Conservation (phyloP, 257 asterid species). For the Voacanga thouarsii region DNA sequence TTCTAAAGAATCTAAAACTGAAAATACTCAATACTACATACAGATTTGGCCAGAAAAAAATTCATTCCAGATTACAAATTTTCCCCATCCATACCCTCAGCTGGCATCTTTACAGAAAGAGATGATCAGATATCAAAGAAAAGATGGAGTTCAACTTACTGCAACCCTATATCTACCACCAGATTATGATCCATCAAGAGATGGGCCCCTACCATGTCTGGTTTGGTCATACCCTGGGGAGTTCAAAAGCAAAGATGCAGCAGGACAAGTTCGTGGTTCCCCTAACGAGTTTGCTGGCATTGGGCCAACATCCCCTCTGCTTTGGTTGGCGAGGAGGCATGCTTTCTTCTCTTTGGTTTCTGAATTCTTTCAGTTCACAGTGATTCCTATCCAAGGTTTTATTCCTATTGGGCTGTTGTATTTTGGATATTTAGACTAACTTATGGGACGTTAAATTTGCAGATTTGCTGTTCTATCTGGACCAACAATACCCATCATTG, state of each 20-base stretch:
- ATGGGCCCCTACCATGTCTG: conserved; percentile 98
- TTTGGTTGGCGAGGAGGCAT: conserved; percentile 94
- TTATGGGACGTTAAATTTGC: conserved; percentile 26
- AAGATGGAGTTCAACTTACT: conserved; percentile 97
- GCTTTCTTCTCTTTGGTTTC: conserved; percentile 27
- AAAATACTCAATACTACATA: conserved; percentile 81
- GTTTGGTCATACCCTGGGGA: conserved; percentile 99
- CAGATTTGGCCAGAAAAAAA: conserved; percentile 86
- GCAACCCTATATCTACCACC: conserved; percentile 96
- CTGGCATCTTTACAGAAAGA: conserved; percentile 82
- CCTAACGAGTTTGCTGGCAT: conserved; percentile 98
- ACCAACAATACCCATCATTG: conserved; percentile 96
- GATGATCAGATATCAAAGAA: conserved; percentile 89
- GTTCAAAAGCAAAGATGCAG: conserved; percentile 96
- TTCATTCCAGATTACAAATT: conserved; percentile 78
- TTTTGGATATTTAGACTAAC: conserved; percentile 8
- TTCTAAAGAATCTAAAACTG: conserved; percentile 94
- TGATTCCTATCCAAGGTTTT: background rate
- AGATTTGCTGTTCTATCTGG: conserved; percentile 93
- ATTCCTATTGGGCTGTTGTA: background rate
- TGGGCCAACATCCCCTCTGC: conserved; percentile 89
- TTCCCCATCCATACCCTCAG: conserved; percentile 98
- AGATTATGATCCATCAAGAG: conserved; percentile 74
- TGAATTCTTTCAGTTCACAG: conserved; percentile 12
- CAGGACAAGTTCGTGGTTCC: conserved; percentile 99